Evolutionary conservation across 805 yeast species (phyloP).

Genomic region (Starmerella stellata): DNA sequence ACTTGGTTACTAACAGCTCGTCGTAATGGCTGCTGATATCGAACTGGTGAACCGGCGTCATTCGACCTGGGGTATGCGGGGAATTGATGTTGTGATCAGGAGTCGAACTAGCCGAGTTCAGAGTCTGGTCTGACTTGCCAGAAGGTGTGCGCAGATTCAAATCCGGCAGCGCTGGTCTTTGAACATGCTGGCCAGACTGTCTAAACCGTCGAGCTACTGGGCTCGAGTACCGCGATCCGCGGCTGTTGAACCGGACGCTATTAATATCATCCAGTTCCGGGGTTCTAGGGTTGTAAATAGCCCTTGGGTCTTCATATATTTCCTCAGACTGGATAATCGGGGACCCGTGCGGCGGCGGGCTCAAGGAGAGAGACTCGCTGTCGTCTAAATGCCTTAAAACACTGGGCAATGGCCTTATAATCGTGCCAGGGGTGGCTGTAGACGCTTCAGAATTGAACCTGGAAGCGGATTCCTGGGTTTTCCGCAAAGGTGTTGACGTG

Average conservation of each 20-base stretch:
- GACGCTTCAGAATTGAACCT: slow-evolving; percentile 15
- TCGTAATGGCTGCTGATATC: slow-evolving; percentile 6
- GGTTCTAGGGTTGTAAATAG: not conserved
- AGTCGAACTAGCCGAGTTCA: too few species aligned
- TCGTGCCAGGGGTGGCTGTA: slow-evolving; percentile 16
- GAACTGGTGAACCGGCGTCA: not conserved
- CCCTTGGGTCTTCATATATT: not conserved
- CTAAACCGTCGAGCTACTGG: too few species aligned
- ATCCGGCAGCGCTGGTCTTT: not conserved
- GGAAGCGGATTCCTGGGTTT: slow-evolving; percentile 6
- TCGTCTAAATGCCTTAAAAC: slow-evolving; percentile 10
- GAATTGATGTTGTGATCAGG: too few species aligned
- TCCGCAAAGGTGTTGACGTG: slow-evolving; percentile 11
- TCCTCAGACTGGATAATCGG: too few species aligned
- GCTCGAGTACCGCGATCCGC: too few species aligned
- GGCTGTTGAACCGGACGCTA: too few species aligned
- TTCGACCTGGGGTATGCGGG: not conserved
- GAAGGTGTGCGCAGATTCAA: not conserved
- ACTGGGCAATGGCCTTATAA: slow-evolving; percentile 1
- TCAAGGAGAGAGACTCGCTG: slow-evolving; percentile 9
- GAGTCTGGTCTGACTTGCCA: not conserved
- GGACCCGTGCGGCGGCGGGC: slow-evolving; percentile 6
- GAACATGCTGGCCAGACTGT: too few species aligned
- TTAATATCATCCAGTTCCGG: not conserved
- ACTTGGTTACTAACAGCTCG: slow-evolving; percentile 28